Evolutionary conservation across 495 filamentous ascomycete species (phyloP).

Genomic region (Xanthoparmelia taractica): DNA sequence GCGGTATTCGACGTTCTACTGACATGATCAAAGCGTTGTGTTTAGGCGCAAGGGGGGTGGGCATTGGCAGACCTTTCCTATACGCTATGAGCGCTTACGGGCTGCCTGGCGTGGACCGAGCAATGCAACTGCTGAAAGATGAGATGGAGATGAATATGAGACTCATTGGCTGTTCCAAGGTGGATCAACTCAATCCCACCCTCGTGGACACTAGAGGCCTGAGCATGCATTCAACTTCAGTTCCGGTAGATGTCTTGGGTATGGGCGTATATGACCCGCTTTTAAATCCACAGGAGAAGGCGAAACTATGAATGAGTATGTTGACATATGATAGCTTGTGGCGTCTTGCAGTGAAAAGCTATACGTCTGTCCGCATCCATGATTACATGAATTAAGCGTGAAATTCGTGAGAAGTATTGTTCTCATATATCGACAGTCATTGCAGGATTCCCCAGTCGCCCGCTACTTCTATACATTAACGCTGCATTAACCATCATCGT

Average conservation of each 20-base stretch:
- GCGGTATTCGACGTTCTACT: conserved; percentile 80
- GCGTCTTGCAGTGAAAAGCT: neutral
- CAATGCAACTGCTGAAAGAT: conserved; percentile 92
- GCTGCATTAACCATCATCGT: conserved; percentile 71
- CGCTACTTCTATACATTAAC: conserved; percentile 60
- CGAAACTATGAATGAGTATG: conserved; percentile 37
- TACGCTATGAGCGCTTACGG: conserved; percentile 96
- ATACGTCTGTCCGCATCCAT: neutral
- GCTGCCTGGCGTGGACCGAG: conserved; percentile 74
- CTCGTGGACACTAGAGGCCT: conserved; percentile 71
- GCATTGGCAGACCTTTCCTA: conserved; percentile 89
- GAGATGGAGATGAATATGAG: conserved; percentile 99
- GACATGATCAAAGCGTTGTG: conserved; percentile 96
- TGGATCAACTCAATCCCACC: conserved; percentile 71
- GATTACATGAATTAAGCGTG: neutral
- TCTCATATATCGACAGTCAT: conserved; percentile 47
- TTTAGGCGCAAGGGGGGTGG: conserved; percentile 84
- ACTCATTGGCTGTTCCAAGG: conserved; percentile 65
- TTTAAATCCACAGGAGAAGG: conserved; percentile 51
- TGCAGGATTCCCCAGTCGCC: conserved; percentile 54
- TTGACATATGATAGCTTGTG: too few species aligned
- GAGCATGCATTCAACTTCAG: conserved; percentile 57
- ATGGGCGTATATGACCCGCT: conserved; percentile 59
- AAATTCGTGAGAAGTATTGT: neutral
- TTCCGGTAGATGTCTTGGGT: conserved; percentile 63